A percentile compares a stretch with the other conserved stretches of the same genome.
Evolutionary conservation across 495 filamentous ascomycete genomes (phyloP).

Genomic region (Xylaria bambusicola): DNA sequence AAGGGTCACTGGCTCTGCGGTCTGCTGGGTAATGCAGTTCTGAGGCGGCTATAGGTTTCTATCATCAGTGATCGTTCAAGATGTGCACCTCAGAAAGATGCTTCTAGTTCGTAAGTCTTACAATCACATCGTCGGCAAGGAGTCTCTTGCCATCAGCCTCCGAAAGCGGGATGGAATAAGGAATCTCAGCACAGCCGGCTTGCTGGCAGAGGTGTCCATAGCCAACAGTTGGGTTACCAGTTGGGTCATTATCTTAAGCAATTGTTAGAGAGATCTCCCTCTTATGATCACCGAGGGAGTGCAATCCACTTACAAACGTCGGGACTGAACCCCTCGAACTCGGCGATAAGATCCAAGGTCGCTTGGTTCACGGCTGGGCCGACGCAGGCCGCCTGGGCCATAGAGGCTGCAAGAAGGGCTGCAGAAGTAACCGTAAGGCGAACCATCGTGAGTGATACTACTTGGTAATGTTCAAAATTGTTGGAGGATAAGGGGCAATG

Average conservation of each 20-base stretch:
- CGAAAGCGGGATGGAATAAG: conserved; percentile 46
- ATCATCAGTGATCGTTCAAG: background rate
- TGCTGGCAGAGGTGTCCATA: conserved; percentile 54
- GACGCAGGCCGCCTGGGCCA: conserved; percentile 19
- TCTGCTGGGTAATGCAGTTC: conserved; percentile 42
- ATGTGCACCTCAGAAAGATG: background rate
- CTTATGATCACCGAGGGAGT: background rate
- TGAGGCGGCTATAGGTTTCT: conserved; percentile 2
- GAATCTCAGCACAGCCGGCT: conserved; percentile 44
- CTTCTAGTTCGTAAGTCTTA: conserved; percentile 18
- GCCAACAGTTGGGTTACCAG: conserved; percentile 51
- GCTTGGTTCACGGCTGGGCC: conserved; percentile 40
- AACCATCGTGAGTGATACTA: conserved; percentile 1
- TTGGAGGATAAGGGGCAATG: background rate
- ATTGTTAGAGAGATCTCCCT: background rate
- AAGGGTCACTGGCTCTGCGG: conserved; percentile 38
- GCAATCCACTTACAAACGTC: conserved; percentile 16
- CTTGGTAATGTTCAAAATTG: background rate
- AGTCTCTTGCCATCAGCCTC: conserved; percentile 42
- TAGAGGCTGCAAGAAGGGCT: background rate
- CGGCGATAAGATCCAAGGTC: conserved; percentile 41
- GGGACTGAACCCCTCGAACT: conserved; percentile 42
- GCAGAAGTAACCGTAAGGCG: background rate
- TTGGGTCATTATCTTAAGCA: conserved; percentile 39
- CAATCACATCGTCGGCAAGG: conserved; percentile 44